Base-by-base conservation (phyloP, 495 filamentous ascomycete genomes). In the Trichoderma parareesei region DNA sequence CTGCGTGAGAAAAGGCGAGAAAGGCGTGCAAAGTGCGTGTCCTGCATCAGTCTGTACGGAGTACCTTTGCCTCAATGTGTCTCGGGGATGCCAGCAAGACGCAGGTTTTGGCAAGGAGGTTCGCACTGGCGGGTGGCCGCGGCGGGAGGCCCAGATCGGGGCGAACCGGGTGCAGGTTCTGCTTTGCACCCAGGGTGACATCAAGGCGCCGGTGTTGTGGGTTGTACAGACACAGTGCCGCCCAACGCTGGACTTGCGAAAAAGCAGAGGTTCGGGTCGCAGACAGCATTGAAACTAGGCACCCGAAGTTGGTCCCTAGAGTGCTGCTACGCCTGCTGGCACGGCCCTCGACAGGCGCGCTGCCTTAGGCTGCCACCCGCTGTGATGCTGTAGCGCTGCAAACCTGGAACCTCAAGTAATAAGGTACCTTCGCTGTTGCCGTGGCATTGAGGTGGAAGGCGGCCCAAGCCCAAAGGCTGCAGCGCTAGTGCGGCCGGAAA, bases 401-500 rank as follows among this genome's bases (percentile, higher is more conserved):
- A 27, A 27, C 27, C 27, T 27, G 27, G 27, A 27, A 27, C 27
- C 2, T 27, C 1, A 27, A 27, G 27, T n/a, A n/a, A n/a, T n/a
- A n/a, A n/a, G n/a, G n/a, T 27, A 27, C 27, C 27, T 2, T 27
- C 27, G 27, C 35, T 46, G 65, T 67, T 67, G 65, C 65, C 38
- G 43, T 67, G 65, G 65, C 40, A 64, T n/a, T n/a, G n/a, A n/a
- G 62, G 43, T n/a, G 27, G 27, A 46, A 49, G 14, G 33, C 41
- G 61, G 16, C 20, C n/a, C 43, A 27, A 27, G 60, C 46, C 46
- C 63, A 16, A 55, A 41, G 48, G 20, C 27, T 60, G 60, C 49
- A 43, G 53, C 37, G 43, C 60, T 46, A 67, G 65, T 48, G 62
- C 55, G 65, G 63, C 64, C 71, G 72, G 71, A 69, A 72, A 73